Percentiles rank a stretch among this genome's conserved stretches.
Conservation (phyloP, 306 rosid genomes). For the Cucurbita argyrosperma region DNA sequence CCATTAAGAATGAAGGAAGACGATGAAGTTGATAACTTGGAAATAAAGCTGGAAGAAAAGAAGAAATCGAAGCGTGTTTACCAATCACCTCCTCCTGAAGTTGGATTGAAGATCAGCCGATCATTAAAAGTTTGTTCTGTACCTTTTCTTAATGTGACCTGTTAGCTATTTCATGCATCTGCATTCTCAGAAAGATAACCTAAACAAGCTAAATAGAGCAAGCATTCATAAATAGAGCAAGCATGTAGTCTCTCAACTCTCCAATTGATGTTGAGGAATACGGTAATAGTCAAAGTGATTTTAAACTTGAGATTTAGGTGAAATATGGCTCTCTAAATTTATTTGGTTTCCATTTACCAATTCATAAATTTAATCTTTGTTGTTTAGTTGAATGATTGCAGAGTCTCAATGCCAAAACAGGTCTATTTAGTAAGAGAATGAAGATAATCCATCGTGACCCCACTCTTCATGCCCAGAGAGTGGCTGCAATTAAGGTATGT, state of each 20-base stretch:
- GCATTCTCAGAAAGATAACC: neutral
- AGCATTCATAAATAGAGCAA: neutral
- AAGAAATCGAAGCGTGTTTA: constrained; percentile 83
- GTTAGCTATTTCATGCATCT: neutral
- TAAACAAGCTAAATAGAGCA: neutral
- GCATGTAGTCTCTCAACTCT: neutral
- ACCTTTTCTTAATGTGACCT: constrained; percentile 15
- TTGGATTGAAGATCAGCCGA: constrained; percentile 84
- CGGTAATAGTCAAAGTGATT: neutral
- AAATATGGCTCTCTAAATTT: neutral
- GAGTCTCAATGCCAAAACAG: constrained; percentile 96
- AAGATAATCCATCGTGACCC: constrained; percentile 89
- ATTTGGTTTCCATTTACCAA: neutral
- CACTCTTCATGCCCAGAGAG: constrained; percentile 74
- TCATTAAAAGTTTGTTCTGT: constrained; percentile 76
- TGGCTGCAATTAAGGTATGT: constrained; percentile 86
- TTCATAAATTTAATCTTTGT: constrained; percentile 39
- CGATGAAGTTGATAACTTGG: constrained; percentile 86
- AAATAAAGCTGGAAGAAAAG: constrained; percentile 55
- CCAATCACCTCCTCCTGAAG: constrained; percentile 84
- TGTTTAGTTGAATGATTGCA: constrained; percentile 81
- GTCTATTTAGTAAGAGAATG: constrained; percentile 94
- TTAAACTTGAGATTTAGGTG: neutral
- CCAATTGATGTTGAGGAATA: neutral
- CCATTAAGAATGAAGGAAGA: constrained; percentile 76